Percentiles rank a stretch among this genome's conserved stretches.
These are phyloP conservation scores for Malus hybrid DNA, from an alignment of 331 rosid genomes.

Conservation along the genomic window DNA sequence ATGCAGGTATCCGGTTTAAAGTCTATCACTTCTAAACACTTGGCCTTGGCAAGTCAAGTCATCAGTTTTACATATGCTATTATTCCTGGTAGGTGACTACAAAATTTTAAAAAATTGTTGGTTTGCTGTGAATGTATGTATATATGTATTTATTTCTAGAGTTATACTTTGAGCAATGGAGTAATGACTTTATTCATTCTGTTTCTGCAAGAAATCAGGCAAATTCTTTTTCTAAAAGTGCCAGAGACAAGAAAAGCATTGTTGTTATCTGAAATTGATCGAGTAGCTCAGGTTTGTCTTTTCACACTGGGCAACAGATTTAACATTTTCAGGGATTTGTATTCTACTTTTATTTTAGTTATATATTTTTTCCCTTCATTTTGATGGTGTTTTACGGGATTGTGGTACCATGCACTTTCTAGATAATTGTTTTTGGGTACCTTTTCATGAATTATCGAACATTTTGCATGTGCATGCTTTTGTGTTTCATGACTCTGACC, in stretches of 20 bases:
- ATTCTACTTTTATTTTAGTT: background rate
- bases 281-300: slow-evolving; percentile 75
- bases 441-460: too few relatives aligned
- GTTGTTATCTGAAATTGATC: slow-evolving; percentile 79
- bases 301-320: too few relatives aligned
- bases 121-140: background rate
- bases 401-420: too few relatives aligned
- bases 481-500: too few relatives aligned
- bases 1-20: slow-evolving; percentile 95
- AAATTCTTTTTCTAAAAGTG: slow-evolving; percentile 79
- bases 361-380: too few relatives aligned
- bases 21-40: slow-evolving; percentile 96
- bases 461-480: too few relatives aligned
- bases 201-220: slow-evolving; percentile 73
- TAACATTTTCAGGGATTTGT: too few relatives aligned
- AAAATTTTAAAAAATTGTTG: background rate
- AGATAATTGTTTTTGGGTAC: too few relatives aligned
- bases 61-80: slow-evolving; percentile 74
- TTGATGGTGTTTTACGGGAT: too few relatives aligned
- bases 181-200: slow-evolving; percentile 27
- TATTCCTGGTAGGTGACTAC: slow-evolving; percentile 65
- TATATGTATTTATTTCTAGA: background rate
- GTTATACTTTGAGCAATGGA: background rate
- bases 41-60: slow-evolving; percentile 98
- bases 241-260: slow-evolving; percentile 75